phyloP scores from a whole-genome alignment of 805 yeast genomes.

The Teunomyces tritomae region DNA sequence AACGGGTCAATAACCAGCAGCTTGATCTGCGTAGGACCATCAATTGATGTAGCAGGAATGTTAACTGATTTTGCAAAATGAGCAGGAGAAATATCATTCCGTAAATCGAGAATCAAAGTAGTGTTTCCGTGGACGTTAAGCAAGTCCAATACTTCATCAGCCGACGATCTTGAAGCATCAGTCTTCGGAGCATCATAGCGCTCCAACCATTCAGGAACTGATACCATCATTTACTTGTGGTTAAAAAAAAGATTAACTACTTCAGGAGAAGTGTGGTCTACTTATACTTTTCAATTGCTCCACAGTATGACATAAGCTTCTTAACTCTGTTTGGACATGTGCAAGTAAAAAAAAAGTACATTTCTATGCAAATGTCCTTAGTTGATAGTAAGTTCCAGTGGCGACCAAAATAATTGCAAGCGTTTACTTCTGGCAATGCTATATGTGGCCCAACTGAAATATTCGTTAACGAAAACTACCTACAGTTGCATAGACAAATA shows the following conservation, averaged over 20 bases:
- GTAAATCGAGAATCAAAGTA: conserved; percentile 17
- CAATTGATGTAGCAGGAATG: conserved; percentile 19
- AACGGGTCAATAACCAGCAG: conserved; percentile 13
- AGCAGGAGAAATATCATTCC: conserved; percentile 17
- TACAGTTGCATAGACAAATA: no score
- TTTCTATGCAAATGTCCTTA: no score
- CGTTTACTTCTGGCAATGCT: no score
- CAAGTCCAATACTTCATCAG: conserved; percentile 13
- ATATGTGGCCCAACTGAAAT: no score
- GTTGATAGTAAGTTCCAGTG: no score
- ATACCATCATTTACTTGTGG: not conserved
- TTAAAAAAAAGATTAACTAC: not conserved
- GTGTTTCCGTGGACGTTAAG: conserved; percentile 10
- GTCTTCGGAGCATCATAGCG: conserved; percentile 8
- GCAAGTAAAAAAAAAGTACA: no score
- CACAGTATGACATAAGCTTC: no score
- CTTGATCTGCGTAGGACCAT: conserved; percentile 14
- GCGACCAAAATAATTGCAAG: no score
- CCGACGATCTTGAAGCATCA: conserved; percentile 3
- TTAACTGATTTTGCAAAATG: conserved; percentile 15
- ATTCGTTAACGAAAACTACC: no score
- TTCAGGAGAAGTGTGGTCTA: not conserved
- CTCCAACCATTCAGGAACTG: conserved; percentile 9
- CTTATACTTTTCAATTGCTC: not conserved
- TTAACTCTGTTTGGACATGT: no score